Conservation (phyloP, 1,284 basidiomycete species). For the Cryptococcus floricola region DNA sequence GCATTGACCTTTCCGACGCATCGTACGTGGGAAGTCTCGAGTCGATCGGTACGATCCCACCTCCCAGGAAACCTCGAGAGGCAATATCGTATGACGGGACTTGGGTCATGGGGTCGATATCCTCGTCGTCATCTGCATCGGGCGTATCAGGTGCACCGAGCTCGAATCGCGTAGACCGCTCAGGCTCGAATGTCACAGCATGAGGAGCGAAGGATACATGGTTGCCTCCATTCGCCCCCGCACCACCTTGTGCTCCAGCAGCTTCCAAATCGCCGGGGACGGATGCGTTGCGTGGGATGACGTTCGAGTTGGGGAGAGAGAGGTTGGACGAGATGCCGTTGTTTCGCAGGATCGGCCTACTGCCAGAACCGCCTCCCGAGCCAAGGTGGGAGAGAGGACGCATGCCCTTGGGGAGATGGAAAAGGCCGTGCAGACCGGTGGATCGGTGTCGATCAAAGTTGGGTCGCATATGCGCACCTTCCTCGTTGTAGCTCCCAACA, state of each 20-base stretch:
- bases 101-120: slow-evolving; percentile 48
- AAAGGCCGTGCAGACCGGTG: slow-evolving; percentile 17
- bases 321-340: not conserved
- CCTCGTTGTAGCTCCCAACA: slow-evolving; percentile 13
- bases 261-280: slow-evolving; percentile 7
- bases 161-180: slow-evolving; percentile 4
- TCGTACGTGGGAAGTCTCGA: slow-evolving; percentile 78
- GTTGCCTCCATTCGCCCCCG: slow-evolving; percentile 1
- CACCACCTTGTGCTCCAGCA: not conserved
- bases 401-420: slow-evolving; percentile 27
- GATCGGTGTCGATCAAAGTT: slow-evolving; percentile 11
- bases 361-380: not conserved
- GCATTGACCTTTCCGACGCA: slow-evolving; percentile 52
- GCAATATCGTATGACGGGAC: slow-evolving; percentile 78
- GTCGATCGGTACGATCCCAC: slow-evolving; percentile 75
- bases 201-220: slow-evolving; percentile 19
- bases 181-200: slow-evolving; percentile 6
- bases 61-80: slow-evolving; percentile 73
- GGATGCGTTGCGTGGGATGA: slow-evolving; percentile 16
- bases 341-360: slow-evolving; percentile 19
- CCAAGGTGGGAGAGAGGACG: slow-evolving; percentile 10
- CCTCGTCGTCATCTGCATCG: slow-evolving; percentile 12
- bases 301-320: not conserved
- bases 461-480: slow-evolving; percentile 6
- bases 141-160: slow-evolving; percentile 12